These are phyloP conservation scores for Leccinellum albellum DNA, from an alignment of 768 basidiomycete species.

Conservation along the genomic window DNA sequence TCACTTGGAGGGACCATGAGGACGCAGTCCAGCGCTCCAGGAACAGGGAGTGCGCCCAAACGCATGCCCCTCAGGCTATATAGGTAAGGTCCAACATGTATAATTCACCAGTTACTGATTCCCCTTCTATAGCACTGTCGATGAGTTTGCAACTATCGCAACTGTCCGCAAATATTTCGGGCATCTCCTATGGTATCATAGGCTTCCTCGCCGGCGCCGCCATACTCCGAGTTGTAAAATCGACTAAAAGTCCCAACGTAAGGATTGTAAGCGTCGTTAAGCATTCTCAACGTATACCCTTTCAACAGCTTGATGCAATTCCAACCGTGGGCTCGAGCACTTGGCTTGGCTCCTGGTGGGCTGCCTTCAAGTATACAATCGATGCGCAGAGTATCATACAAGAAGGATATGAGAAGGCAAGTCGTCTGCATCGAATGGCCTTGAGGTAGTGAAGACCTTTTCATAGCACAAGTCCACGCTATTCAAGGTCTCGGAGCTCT, in stretches of 20 bases:
- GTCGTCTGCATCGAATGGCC: background rate
- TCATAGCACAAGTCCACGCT: background rate
- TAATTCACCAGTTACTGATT: background rate
- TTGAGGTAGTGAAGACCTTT: no score
- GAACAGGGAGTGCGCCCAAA: background rate
- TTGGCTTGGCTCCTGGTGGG: background rate
- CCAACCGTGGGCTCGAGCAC: background rate
- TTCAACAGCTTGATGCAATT: background rate
- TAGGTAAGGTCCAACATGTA: background rate
- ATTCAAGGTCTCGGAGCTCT: background rate
- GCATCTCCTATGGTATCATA: background rate
- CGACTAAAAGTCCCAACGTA: background rate
- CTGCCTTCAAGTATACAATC: background rate
- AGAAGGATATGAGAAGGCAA: constrained; percentile 32
- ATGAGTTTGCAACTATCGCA: background rate
- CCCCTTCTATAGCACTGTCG: background rate
- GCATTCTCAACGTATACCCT: background rate
- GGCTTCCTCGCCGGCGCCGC: background rate
- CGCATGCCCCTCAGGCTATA: background rate
- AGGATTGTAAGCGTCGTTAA: background rate
- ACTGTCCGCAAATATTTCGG: background rate
- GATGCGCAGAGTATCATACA: constrained; percentile 16
- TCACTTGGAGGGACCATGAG: background rate
- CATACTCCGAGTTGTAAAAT: background rate
- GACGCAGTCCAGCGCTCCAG: background rate